phyloP scores from a whole-genome alignment of 176 grass and related monocot genomes.

The Calamus simplicifolius region DNA sequence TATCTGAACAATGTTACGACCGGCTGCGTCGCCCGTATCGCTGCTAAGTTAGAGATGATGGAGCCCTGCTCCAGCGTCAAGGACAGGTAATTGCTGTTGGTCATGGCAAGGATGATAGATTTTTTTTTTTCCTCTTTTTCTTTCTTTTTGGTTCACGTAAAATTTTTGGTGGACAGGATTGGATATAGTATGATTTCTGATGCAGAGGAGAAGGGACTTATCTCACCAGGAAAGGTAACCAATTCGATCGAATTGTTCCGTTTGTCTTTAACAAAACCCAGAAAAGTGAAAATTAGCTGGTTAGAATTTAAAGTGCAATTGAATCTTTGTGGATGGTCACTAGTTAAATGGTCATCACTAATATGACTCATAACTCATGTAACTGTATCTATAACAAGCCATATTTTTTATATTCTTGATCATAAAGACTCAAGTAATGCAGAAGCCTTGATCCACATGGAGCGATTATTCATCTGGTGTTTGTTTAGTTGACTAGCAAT shows the following conservation, averaged over 20 bases:
- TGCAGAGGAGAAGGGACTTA: constrained; percentile 60
- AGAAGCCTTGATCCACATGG: too few relatives aligned
- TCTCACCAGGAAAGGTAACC: constrained; percentile 53
- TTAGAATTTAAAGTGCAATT: not conserved
- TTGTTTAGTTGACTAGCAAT: too few relatives aligned
- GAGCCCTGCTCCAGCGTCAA: constrained; percentile 98
- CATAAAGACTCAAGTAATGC: too few relatives aligned
- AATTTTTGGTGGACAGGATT: constrained; percentile 44
- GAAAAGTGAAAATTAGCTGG: not conserved
- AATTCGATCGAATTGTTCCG: not conserved
- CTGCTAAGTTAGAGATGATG: constrained; percentile 91
- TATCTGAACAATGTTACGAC: constrained; percentile 72
- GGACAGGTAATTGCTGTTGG: constrained; percentile 43
- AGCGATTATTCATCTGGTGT: too few relatives aligned
- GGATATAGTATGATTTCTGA: constrained; percentile 90
- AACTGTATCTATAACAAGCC: too few relatives aligned
- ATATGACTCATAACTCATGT: too few relatives aligned
- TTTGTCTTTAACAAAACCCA: not conserved
- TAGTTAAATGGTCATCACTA: too few relatives aligned
- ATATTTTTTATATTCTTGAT: too few relatives aligned
- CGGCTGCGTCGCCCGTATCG: constrained; percentile 59
- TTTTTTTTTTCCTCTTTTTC: not conserved
- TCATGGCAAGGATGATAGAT: not conserved
- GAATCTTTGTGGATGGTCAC: too few relatives aligned
- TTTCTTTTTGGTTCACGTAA: not conserved